Conservation (phyloP, 331 rosid species). For the Ulmus americana region DNA sequence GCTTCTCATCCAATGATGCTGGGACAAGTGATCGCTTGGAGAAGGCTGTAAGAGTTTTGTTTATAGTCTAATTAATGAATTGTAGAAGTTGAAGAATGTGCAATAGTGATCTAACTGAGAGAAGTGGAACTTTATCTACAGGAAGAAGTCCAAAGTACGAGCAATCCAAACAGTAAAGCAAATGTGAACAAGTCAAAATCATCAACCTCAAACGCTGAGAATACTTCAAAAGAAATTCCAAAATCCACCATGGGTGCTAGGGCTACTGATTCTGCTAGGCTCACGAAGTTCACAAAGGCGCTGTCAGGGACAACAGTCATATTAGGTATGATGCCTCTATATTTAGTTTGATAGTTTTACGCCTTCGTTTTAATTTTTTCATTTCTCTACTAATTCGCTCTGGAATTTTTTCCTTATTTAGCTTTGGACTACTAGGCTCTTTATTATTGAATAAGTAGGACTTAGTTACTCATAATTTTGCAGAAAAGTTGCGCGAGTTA, state of each 20-base stretch:
- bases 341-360: neutral
- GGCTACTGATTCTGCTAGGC: slow-evolving; percentile 87
- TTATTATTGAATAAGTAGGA: no score
- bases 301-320: slow-evolving; percentile 69
- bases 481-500: slow-evolving; percentile 86
- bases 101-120: slow-evolving; percentile 9
- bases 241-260: slow-evolving; percentile 63
- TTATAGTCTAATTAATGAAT: neutral
- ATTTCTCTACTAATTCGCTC: neutral
- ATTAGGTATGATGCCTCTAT: slow-evolving; percentile 46
- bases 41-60: slow-evolving; percentile 49
- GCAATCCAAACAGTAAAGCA: slow-evolving; percentile 31
- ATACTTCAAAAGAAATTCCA: slow-evolving; percentile 40
- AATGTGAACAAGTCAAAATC: slow-evolving; percentile 42
- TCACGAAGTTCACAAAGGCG: slow-evolving; percentile 66
- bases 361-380: neutral
- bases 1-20: slow-evolving; percentile 49
- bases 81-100: neutral
- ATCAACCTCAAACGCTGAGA: slow-evolving; percentile 34
- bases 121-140: slow-evolving; percentile 34
- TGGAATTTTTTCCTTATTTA: neutral
- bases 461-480: slow-evolving; percentile 16
- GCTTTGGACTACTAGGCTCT: neutral
- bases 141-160: slow-evolving; percentile 50
- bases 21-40: slow-evolving; percentile 49